Conservation (phyloP, 2,329 filamentous ascomycete species). For the Plenodomus lindquistii region DNA sequence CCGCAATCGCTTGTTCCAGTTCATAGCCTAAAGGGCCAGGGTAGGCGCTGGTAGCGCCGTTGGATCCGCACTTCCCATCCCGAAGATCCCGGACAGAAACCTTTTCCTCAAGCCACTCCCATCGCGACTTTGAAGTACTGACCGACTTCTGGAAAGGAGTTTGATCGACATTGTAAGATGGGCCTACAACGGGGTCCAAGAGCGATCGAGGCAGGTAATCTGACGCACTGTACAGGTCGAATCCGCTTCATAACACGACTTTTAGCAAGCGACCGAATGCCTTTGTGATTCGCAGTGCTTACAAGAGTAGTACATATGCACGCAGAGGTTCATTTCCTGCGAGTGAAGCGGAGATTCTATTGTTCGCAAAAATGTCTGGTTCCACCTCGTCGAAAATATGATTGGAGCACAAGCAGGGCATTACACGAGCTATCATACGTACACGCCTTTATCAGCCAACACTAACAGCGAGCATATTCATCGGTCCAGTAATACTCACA, state of each 20-base stretch:
- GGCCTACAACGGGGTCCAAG: slow-evolving; percentile 25
- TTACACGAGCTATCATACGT: slow-evolving; percentile 34
- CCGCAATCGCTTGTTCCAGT: slow-evolving; percentile 4
- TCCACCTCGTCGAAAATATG: slow-evolving; percentile 39
- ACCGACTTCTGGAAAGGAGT: slow-evolving; percentile 38
- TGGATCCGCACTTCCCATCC: slow-evolving; percentile 3
- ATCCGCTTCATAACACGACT: slow-evolving; percentile 17
- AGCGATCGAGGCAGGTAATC: slow-evolving; percentile 39
- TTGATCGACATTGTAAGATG: slow-evolving; percentile 35
- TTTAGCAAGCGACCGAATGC: neutral
- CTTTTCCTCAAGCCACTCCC: slow-evolving; percentile 45
- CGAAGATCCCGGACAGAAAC: slow-evolving; percentile 6
- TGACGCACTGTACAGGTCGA: slow-evolving; percentile 39
- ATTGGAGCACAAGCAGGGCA: slow-evolving; percentile 43
- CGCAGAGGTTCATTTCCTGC: slow-evolving; percentile 43
- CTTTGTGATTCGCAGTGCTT: slow-evolving; percentile 19
- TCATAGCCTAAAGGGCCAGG: slow-evolving; percentile 30
- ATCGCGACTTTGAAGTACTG: slow-evolving; percentile 28
- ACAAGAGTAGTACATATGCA: slow-evolving; percentile 44
- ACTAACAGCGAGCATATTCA: no score
- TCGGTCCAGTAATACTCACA: slow-evolving; percentile 1
- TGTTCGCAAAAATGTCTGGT: slow-evolving; percentile 42
- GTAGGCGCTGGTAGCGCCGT: slow-evolving; percentile 10
- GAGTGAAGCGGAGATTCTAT: slow-evolving; percentile 41
- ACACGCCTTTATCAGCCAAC: neutral